Percentiles rank a stretch among this genome's conserved stretches.
Conservation (phyloP, 106 monocot species). For the Allium fistulosum region DNA sequence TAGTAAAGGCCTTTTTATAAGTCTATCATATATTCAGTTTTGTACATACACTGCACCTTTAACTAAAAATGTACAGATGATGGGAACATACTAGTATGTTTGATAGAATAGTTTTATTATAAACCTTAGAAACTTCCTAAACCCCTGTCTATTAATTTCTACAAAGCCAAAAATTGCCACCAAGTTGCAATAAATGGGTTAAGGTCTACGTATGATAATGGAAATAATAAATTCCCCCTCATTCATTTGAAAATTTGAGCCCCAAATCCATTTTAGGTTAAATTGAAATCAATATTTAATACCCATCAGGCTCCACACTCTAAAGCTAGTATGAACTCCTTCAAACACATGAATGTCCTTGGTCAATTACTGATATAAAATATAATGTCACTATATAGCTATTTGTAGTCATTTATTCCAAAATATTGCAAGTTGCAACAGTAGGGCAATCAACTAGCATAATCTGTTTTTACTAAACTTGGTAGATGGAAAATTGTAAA, state of each 20-base stretch:
- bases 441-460: neutral
- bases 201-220: neutral
- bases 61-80: no score
- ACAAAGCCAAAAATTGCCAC: neutral
- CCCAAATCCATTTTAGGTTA: neutral
- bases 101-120: neutral
- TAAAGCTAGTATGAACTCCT: neutral
- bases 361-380: neutral
- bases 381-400: neutral
- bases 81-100: no score
- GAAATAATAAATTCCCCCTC: neutral
- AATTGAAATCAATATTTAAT: neutral
- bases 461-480: neutral
- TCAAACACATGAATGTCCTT: neutral
- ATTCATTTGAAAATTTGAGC: neutral
- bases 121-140: neutral
- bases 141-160: neutral
- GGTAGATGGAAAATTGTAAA: no score
- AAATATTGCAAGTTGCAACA: neutral
- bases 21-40: no score
- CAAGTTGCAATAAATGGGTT: neutral
- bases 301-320: neutral
- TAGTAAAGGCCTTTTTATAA: no score
- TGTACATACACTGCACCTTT: no score
- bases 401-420: neutral